Base-by-base conservation (phyloP, 1,284 basidiomycete species). In the Austroboletus olivaceoglutinosus region DNA sequence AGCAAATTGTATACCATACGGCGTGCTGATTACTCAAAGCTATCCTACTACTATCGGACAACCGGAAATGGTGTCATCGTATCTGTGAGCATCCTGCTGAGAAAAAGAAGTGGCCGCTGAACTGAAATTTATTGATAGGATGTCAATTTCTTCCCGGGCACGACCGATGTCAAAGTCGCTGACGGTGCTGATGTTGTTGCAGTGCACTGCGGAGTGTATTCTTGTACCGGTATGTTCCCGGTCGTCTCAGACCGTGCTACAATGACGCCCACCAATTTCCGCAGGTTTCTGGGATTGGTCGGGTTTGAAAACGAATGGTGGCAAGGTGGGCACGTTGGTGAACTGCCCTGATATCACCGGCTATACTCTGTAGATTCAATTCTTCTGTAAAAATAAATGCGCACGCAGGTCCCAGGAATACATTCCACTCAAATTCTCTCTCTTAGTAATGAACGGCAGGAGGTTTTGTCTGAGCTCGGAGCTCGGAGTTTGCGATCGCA, bases 251-350 rank as follows among this genome's bases (percentile, higher is more conserved):
- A 16, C 12, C 18, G 8, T n/a, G 13, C n/a, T n/a, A n/a, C n/a
- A 5, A 12, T 18, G 4, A 38, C 51, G 15, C 34, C 27, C 6
- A n/a, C n/a, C 16, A 13, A 13, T 18, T 33, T 49, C 18, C 43
- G n/a, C 39, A 69, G 80, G 80, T 7, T 68, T 65, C 1, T 83
- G 82, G 81, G 63, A 81, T 57, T 84, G 80, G 77, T 64, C 72
- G 10, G 64, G 63, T 23, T 70, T 85, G 43, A 62, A 70, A 46
- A 71, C 74, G 11, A 69, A 68, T 7, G 80, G 80, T 5, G 80
- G 80, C 16, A 53, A 55, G 30, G 57, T 59, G 9, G 75, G 77
- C 52, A 55, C 58, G n/a, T 69, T 71, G 46, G 69, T 43, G 16
- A 76, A 78, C 57, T 70, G 67, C 51, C 58, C 45, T 29, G 61